Percentiles rank a stretch among this genome's conserved stretches.
Conservation (phyloP, 2,329 filamentous ascomycete genomes). For the Fusarium heterosporum region DNA sequence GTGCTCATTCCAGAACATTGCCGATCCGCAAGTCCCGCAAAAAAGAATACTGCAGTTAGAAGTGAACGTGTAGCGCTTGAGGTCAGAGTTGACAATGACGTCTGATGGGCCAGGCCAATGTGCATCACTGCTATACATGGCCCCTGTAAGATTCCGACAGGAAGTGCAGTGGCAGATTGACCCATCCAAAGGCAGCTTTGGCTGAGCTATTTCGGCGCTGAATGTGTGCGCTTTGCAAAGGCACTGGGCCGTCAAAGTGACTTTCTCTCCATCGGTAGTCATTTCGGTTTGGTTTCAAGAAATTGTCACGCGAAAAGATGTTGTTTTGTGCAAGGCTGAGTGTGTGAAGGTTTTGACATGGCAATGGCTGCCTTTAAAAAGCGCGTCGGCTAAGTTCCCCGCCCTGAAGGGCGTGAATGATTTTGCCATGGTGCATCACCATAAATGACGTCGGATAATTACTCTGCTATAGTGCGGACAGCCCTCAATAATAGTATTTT, state of each 20-base stretch:
- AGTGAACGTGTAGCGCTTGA: constrained; percentile 55
- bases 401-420: constrained; percentile 24
- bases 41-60: constrained; percentile 52
- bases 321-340: no score
- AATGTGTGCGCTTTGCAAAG: constrained; percentile 60
- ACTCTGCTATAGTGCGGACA: no score
- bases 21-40: constrained; percentile 58
- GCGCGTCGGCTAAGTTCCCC: constrained; percentile 9
- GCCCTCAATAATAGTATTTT: no score
- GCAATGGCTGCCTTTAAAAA: background rate
- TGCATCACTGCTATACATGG: constrained; percentile 52
- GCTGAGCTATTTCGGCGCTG: constrained; percentile 48
- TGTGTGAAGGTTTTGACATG: background rate
- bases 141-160: constrained; percentile 60
- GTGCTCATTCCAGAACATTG: constrained; percentile 56
- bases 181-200: constrained; percentile 56
- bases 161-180: constrained; percentile 62
- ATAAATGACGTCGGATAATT: background rate
- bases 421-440: background rate
- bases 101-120: constrained; percentile 39
- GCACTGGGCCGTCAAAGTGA: constrained; percentile 52
- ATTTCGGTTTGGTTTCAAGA: background rate
- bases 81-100: constrained; percentile 34
- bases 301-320: no score
- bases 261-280: background rate